Evolutionary conservation across 2,329 filamentous ascomycete species (phyloP), one percentile per base, ranked within the genome.

Genomic region (Taxawa tesnikishii): DNA sequence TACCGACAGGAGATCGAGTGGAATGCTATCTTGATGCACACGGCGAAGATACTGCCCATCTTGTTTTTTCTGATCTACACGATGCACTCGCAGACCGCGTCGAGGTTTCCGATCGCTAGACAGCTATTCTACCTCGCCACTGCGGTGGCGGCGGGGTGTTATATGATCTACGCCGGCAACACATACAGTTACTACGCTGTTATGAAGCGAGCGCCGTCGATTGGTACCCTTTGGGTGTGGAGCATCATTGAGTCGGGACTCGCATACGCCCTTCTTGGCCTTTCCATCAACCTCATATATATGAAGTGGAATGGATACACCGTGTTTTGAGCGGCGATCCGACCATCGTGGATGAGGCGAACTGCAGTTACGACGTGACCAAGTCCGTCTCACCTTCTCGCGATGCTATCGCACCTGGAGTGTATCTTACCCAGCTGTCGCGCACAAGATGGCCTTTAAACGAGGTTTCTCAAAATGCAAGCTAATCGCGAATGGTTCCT

Each of bases 211-310:
- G 81, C 85, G 1, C 90, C 90, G n/a, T 77, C 85, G 4, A 55
- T 94, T 10, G 90, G 84, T 0, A 88, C 83, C 25, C 55, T 96
- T 12, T 96, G 88, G 87, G 70, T 96, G 4, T 96, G 88, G 85
- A 75, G 80, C 18, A 78, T 96, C 14, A 68, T 96, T 28, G 90
- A 98, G 60, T 69, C 94, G 58, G 70, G 83, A 34, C 61, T 93
- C 25, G 48, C 65, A 0, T 75, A 71, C 47, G 82, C 81, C 0
- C 59, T 78, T 15, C 47, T 60, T n/a, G 73, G 67, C 27, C 55
- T 71, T 14, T 34, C 60, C 25, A 52, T 59, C n/a, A 67, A 74
- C 10, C 45, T 65, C 32, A 54, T 47, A 2, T 76, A 66, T 54
- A 54, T 67, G 4, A 67, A 60, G 57, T 74, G 61, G 60, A 69